These are phyloP conservation scores for Passalora sequoiae DNA, from an alignment of 2,329 filamentous ascomycete species.

Conservation along the genomic window DNA sequence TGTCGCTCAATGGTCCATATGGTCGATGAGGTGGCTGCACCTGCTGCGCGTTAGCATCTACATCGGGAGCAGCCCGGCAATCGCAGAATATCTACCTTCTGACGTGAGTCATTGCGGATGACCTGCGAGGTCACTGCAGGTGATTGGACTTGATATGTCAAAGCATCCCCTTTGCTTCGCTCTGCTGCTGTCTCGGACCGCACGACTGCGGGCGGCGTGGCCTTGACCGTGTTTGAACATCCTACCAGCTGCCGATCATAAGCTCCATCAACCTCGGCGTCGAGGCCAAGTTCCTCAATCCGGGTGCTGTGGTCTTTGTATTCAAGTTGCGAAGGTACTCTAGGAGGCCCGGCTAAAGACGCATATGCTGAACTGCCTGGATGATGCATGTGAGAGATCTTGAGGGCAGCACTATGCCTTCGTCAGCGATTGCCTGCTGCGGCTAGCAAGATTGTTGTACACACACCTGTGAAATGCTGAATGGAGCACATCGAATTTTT, in stretches of 20 bases:
- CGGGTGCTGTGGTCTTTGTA: constrained; percentile 4
- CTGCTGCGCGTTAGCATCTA: not conserved
- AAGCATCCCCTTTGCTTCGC: too few relatives aligned
- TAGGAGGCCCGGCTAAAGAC: constrained; percentile 2
- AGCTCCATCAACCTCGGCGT: not conserved
- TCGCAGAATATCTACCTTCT: too few relatives aligned
- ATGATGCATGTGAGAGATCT: constrained; percentile 17
- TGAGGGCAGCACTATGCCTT: constrained; percentile 16
- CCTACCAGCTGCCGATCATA: not conserved
- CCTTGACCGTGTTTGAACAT: constrained; percentile 4
- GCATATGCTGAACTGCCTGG: not conserved
- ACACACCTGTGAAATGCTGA: constrained; percentile 39
- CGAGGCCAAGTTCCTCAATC: constrained; percentile 3
- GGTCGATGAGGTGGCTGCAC: not conserved
- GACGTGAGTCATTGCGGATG: too few relatives aligned
- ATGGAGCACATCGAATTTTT: constrained; percentile 31
- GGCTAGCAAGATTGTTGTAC: not conserved
- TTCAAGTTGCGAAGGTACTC: constrained; percentile 11
- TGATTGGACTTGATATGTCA: too few relatives aligned
- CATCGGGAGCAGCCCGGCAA: too few relatives aligned
- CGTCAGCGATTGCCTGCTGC: constrained; percentile 11
- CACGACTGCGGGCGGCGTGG: constrained; percentile 11
- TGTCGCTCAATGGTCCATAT: constrained; percentile 6
- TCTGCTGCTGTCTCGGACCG: not conserved
- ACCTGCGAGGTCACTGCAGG: too few relatives aligned